Base-by-base conservation (phyloP, 768 basidiomycete species). In the Trametes meyenii region DNA sequence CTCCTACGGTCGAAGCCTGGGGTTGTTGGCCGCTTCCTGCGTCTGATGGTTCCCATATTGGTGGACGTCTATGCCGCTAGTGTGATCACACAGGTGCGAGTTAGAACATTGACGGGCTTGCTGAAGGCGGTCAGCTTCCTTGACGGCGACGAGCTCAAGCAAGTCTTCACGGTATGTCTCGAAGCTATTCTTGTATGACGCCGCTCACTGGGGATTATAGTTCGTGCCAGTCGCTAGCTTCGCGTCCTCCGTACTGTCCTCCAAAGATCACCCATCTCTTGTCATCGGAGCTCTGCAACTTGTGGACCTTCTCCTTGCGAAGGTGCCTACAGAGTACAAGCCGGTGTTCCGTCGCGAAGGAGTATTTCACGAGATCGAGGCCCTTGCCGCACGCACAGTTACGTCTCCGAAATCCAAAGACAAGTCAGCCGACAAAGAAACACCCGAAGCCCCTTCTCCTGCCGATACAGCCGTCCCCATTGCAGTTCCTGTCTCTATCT, bases 31-130 rank as follows among this genome's bases (percentile, higher is more conserved):
- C 84, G 87, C 16, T 98, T 95, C 74, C 92, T 96, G 84, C 85
- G 86, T 49, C 79, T 96, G 36, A 86, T 94, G 68, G 88, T 98
- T 0, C 97, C 97, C 0, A 94, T 97, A 57, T 83, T 99, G 57
- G 88, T 98, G 60, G 97, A 98, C 68, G 96, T 99, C n/a, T 98
- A 98, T 74, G 91, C 96, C n/a, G 96, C 97, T 33, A 97, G 94
- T 72, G 96, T 98, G 26, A 87, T 89, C 50, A 85, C 88, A 0
- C 86, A 92, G 2, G 87, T 98, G 12, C 83, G 97, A 61, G 85
- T 90, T 44, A 96, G 96, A 77, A 93, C 94, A 0, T 78, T 98
- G 63, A 90, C 88, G 0, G 94, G 90, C 1, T 69, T 98, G 51
- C 75, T 97, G 65, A 97, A 98, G 73, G 94, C 96, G 2, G 86